Evolutionary conservation across 805 yeast species (phyloP).

Genomic region (Clavispora carvajalis): DNA sequence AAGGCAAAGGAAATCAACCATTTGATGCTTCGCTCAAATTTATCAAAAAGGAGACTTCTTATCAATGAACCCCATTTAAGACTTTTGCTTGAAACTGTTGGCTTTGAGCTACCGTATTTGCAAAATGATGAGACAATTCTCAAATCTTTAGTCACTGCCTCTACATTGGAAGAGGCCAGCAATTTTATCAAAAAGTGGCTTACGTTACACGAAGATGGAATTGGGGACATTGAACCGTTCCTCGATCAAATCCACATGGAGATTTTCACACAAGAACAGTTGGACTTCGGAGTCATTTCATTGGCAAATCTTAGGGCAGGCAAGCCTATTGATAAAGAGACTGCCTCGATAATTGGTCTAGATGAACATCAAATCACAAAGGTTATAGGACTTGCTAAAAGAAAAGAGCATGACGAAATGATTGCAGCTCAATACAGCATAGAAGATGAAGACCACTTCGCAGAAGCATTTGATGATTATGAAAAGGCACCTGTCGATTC

Average conservation of each 20-base stretch:
- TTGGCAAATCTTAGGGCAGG: slow-evolving; percentile 11
- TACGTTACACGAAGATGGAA: slow-evolving; percentile 11
- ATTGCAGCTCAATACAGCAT: slow-evolving; percentile 10
- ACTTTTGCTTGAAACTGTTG: slow-evolving; percentile 41
- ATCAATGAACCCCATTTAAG: slow-evolving; percentile 47
- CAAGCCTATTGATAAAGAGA: slow-evolving; percentile 3
- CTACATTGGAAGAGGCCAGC: slow-evolving; percentile 27
- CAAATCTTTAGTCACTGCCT: slow-evolving; percentile 24
- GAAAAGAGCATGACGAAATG: slow-evolving; percentile 13
- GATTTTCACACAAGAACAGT: slow-evolving; percentile 10
- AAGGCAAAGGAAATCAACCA: background rate
- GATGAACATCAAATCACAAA: slow-evolving; percentile 4
- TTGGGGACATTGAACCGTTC: slow-evolving; percentile 17
- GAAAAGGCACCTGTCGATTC: slow-evolving; percentile 25
- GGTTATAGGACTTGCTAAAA: slow-evolving; percentile 14
- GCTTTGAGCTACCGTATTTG: slow-evolving; percentile 39
- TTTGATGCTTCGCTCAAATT: slow-evolving; percentile 9
- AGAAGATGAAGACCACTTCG: slow-evolving; percentile 25
- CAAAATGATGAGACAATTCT: slow-evolving; percentile 38
- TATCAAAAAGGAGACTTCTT: slow-evolving; percentile 22
- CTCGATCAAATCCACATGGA: slow-evolving; percentile 13
- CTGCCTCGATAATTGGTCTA: slow-evolving; percentile 6
- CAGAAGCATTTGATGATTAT: slow-evolving; percentile 11
- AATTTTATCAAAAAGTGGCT: slow-evolving; percentile 41
- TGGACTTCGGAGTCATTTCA: slow-evolving; percentile 10